Evolutionary conservation across 768 basidiomycete species (phyloP).

Genomic region (Tricholomella constricta): DNA sequence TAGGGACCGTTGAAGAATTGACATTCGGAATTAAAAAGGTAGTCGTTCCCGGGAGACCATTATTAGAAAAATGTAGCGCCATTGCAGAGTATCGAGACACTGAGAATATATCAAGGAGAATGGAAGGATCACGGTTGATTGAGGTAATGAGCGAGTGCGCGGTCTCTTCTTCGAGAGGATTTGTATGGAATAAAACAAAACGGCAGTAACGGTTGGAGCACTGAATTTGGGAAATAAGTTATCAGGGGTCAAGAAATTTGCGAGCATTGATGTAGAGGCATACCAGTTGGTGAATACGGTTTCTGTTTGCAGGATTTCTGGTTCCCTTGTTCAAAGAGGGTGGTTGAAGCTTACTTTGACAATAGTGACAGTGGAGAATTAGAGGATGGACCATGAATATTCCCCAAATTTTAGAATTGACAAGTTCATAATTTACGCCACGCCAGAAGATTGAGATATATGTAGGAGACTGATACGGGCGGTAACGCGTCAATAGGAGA

Average conservation of each 20-base stretch:
- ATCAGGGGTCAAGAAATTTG: background rate
- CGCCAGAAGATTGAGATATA: too few relatives aligned
- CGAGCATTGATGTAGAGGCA: background rate
- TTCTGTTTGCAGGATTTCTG: background rate
- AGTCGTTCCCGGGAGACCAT: too few relatives aligned
- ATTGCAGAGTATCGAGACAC: background rate
- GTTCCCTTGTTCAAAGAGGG: background rate
- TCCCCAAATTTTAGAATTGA: slow-evolving; percentile 35
- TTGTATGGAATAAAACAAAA: background rate
- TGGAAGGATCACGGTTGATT: background rate
- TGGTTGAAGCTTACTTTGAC: background rate
- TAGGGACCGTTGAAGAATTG: background rate
- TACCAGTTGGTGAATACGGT: background rate
- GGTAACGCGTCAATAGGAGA: too few relatives aligned
- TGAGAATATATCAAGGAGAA: background rate
- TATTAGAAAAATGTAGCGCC: too few relatives aligned
- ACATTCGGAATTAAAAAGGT: background rate
- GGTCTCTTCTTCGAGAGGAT: background rate
- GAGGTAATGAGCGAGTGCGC: background rate
- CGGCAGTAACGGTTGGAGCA: background rate
- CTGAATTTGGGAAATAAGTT: background rate
- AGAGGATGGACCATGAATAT: background rate
- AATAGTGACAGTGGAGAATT: background rate
- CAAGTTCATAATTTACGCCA: too few relatives aligned
- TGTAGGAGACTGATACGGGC: too few relatives aligned